Evolutionary conservation across 2,329 filamentous ascomycete genomes (phyloP).

Genomic region (Pseudogymnoascus sp.): DNA sequence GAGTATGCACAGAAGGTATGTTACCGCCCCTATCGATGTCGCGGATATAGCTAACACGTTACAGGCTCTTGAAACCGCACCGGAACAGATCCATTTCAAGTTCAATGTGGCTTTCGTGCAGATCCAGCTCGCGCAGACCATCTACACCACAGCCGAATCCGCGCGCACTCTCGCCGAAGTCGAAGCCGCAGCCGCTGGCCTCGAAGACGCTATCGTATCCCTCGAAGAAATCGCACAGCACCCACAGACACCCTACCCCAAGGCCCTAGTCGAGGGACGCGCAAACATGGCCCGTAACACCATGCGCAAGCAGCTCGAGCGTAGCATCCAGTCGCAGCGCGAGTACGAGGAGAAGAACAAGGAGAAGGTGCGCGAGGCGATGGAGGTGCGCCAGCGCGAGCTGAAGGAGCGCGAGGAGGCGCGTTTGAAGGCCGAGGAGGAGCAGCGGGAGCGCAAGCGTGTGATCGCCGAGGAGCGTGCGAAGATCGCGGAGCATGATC

Average conservation of each 20-base stretch:
- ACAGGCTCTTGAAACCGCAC: constrained; percentile 67
- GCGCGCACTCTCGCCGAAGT: constrained; percentile 75
- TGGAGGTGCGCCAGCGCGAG: constrained; percentile 73
- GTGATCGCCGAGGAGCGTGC: constrained; percentile 83
- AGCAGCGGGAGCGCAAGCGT: constrained; percentile 65
- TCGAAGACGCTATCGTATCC: constrained; percentile 77
- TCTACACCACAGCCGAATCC: constrained; percentile 67
- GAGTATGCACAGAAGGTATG: constrained; percentile 57
- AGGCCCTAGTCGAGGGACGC: constrained; percentile 84
- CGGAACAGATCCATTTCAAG: constrained; percentile 82
- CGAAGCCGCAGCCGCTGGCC: constrained; percentile 67
- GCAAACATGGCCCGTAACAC: constrained; percentile 97
- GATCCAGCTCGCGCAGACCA: constrained; percentile 79
- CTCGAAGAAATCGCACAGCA: constrained; percentile 57
- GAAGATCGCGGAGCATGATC: constrained; percentile 69
- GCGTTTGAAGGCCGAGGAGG: constrained; percentile 58
- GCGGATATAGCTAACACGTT: constrained; percentile 15
- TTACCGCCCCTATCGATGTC: neutral
- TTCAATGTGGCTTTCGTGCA: constrained; percentile 99
- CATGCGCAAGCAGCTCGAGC: constrained; percentile 83
- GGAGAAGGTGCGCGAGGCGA: constrained; percentile 74
- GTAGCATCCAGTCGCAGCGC: constrained; percentile 73
- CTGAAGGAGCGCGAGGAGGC: constrained; percentile 71
- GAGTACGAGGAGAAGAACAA: constrained; percentile 94
- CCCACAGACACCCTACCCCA: constrained; percentile 75